phyloP scores from a whole-genome alignment of 306 rosid species.

The Glycine tomentella region DNA sequence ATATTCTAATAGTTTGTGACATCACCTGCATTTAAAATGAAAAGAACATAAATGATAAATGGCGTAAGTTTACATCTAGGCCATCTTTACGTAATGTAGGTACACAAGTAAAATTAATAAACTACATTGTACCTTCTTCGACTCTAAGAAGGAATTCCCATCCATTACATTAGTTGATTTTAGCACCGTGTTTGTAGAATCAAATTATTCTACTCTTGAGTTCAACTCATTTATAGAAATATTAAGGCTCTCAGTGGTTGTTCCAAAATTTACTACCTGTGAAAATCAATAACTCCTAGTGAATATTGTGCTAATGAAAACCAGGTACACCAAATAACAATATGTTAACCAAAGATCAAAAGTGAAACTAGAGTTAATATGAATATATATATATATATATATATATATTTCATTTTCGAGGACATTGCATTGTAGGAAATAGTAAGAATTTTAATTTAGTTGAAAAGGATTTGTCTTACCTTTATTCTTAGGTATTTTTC shows the following conservation, averaged over 20 bases:
- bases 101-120: not conserved
- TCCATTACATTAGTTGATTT: conserved; percentile 65
- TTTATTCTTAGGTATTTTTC: not conserved
- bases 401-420: too few species aligned
- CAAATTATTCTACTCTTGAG: conserved; percentile 39
- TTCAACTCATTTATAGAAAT: conserved; percentile 55
- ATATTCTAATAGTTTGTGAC: too few species aligned
- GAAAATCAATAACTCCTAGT: not conserved
- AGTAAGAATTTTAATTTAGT: not conserved
- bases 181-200: conserved; percentile 56
- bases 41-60: not conserved
- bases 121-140: conserved; percentile 58
- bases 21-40: conserved; percentile 52
- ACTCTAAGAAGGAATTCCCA: conserved; percentile 70
- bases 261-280: conserved; percentile 76
- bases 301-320: not conserved
- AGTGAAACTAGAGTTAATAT: not conserved
- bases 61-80: not conserved
- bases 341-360: not conserved
- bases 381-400: too few species aligned
- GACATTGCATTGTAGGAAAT: not conserved
- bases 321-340: too few species aligned
- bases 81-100: not conserved
- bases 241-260: conserved; percentile 48
- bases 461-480: not conserved